Base-by-base conservation (phyloP, 805 yeast species). In the Candida alai region DNA sequence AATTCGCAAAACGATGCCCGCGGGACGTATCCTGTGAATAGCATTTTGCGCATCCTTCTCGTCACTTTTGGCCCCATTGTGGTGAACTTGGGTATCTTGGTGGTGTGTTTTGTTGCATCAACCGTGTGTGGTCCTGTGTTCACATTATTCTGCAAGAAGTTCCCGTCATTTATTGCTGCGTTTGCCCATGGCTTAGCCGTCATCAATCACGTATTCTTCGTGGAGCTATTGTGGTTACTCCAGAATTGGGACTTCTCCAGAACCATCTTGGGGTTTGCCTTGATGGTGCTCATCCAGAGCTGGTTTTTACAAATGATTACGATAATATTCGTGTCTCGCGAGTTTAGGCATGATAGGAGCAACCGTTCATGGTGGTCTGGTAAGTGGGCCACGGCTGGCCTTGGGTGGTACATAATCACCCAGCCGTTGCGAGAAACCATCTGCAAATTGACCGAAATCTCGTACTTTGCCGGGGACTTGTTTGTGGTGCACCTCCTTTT, bases 361-460 rank as follows among this genome's bases (percentile, higher is more conserved):
- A 84, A 80, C 46, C 52, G 73, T 23, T 80, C 89, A 2, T 61
- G 65, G 65, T 61, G 68, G 88, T 73, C 85, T 8, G 88, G 89
- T 0, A 74, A 69, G 36, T 83, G 90, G 90, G 48, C 71, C 30
- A 68, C 68, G 10, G 68, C 79, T 0, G 78, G 78, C 0, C 61
- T 81, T 28, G 86, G 88, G 0, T 75, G 80, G 76, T 54, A 70
- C 30, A 60, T 75, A 1, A 34, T 81, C 5, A 60, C 79, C 2
- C 88, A 80, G 42, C 88, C 88, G 1, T 39, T 70, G 3, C 58
- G 90, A 46, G 90, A 82, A 49, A 74, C 62, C 33, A 36, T 74
- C 15, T 80, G 85, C 37, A 83, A 83, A 46, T 56, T 73, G 1
- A 69, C 73, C 46, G 93, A 83, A 50, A 64, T 80, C 65, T 71